Conservation (phyloP, 257 asterid genomes). For the Pogostemon cablin region DNA sequence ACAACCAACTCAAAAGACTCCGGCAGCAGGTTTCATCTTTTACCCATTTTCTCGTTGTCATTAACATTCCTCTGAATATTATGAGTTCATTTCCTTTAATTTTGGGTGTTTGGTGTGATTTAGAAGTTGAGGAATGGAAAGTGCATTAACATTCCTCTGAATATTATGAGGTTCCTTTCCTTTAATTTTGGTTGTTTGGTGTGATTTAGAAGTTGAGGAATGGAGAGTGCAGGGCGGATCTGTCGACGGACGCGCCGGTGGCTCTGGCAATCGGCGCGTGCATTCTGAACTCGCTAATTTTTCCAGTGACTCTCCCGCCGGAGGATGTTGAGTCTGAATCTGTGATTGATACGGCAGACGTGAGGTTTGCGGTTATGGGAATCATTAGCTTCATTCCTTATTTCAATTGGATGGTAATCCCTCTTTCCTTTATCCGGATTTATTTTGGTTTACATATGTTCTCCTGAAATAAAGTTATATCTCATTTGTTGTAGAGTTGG, state of each 20-base stretch:
- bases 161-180: not conserved
- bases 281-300: constrained; percentile 72
- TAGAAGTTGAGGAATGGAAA: constrained; percentile 53
- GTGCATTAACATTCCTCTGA: constrained; percentile 36
- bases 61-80: not conserved
- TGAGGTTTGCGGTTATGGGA: constrained; percentile 95
- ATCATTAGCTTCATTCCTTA: constrained; percentile 91
- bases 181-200: not conserved
- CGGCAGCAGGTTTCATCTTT: constrained; percentile 36
- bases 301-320: constrained; percentile 54
- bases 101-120: constrained; percentile 21
- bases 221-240: constrained; percentile 78
- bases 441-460: not conserved
- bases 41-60: not conserved
- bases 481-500: constrained; percentile 66
- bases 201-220: constrained; percentile 46
- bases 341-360: constrained; percentile 75
- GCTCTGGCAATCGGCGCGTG: constrained; percentile 87
- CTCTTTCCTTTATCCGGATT: not conserved
- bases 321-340: constrained; percentile 71
- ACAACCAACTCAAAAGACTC: constrained; percentile 38
- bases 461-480: not conserved
- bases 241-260: constrained; percentile 75
- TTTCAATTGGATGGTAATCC: constrained; percentile 92
- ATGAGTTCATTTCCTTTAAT: not conserved